Evolutionary conservation across 2,329 filamentous ascomycete species (phyloP).

Genomic region (Alternaria panax): DNA sequence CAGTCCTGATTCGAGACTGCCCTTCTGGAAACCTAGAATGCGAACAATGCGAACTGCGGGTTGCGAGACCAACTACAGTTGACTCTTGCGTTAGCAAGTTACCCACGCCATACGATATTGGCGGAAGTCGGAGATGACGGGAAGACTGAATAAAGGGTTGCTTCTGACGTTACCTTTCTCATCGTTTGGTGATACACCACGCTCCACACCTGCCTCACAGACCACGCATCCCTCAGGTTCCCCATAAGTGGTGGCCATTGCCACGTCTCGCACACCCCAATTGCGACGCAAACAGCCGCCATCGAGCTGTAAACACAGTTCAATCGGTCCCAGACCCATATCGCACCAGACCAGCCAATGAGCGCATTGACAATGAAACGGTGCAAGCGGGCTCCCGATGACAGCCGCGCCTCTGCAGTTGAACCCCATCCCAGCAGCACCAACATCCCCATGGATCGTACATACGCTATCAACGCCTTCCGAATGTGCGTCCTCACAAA

Average conservation of each 20-base stretch:
- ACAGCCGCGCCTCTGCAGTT: neutral
- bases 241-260: slow-evolving; percentile 9
- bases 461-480: neutral
- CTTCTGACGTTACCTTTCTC: slow-evolving; percentile 2
- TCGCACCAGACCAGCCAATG: neutral
- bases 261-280: slow-evolving; percentile 4
- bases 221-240: neutral
- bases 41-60: slow-evolving; percentile 2
- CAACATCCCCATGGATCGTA: neutral
- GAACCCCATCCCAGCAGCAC: neutral
- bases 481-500: neutral
- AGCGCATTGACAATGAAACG: neutral
- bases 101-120: neutral
- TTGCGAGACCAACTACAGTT: slow-evolving; percentile 10
- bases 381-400: neutral
- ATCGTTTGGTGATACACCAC: slow-evolving; percentile 13
- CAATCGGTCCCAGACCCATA: neutral
- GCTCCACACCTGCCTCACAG: slow-evolving; percentile 11
- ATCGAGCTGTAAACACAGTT: neutral
- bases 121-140: neutral
- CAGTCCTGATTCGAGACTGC: slow-evolving; percentile 1
- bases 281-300: neutral
- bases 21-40: neutral
- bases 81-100: neutral
- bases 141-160: neutral